Evolutionary conservation across 2,329 filamentous ascomycete species (phyloP), one percentile per base, ranked within the genome.

Genomic region (Fusarium napiforme): DNA sequence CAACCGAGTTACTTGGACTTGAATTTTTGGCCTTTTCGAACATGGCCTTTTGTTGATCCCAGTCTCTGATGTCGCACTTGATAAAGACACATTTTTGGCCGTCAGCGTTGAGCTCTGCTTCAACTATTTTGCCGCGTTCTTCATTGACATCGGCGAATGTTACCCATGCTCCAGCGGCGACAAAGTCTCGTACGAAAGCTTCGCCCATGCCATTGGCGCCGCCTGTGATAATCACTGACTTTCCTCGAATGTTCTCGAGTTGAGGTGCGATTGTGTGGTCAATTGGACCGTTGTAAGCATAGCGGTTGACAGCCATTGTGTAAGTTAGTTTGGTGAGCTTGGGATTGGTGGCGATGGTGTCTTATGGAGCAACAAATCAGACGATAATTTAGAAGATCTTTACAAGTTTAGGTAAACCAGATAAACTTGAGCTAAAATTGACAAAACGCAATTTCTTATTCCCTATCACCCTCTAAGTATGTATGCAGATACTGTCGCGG

Each of bases 191-290:
- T 0, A 83, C 81, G 30, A 79, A 82, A 1, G 73, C 76, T 67
- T 83, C 81, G 12, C 83, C 83, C 64, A 85, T 83, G 28, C 83
- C 83, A 64, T 81, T 83, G 40, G 81, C 85, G 16, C 85, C 85
- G n/a, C 85, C 85, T 3, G 85, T 87, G 21, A 87, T 81, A 28
- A 87, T 81, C 30, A 86, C 84, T 2, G 83, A 84, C 71, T 86
- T 87, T 34, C 83, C 84, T 7, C 74, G 78, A 14, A 85, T 37
- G 8, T 69, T 49, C 0, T 76, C 58, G 12, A 69, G 60, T 34
- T 66, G 36, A 1, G 61, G 57, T 4, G 50, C 15, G 18, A 49
- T 9, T 9, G 71, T 76, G 40, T 75, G 69, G 58, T 76, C 71
- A 19, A 76, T 42, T 7, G 74, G 73, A 14, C 74, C 74, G n/a